Evolutionary conservation across 192 early-diverging fungal species (phyloP), one percentile per base, ranked within the genome.

Genomic region (Linnemannia exigua): DNA sequence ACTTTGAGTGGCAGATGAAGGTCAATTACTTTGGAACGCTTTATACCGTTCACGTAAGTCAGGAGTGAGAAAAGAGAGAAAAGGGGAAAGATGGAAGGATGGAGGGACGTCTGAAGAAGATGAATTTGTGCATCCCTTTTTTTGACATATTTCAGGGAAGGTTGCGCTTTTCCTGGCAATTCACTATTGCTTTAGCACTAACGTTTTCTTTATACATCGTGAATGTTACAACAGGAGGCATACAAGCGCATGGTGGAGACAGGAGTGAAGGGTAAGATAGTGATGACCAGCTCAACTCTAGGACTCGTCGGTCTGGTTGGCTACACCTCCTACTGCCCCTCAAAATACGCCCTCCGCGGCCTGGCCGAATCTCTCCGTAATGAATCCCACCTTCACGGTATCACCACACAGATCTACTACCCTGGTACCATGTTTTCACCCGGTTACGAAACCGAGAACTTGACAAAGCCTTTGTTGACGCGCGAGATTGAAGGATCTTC

Each of bases 301-400:
- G 94, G 94, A 22, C 81, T 96, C 28, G 78, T 95, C 36, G 93
- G 94, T 7, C 91, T 96, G 82, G 87, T 91, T 68, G 95, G 95
- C 20, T 96, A 92, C 67, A 72, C 88, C 51, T 89, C 89, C 17
- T 96, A 96, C 78, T 79, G 90, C 9, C 93, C 94, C 20, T 90
- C 93, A n/a, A 96, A 96, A 72, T 93, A 89, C 75, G 95, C 95
- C 36, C 74, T 96, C 11, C 93, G 93, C 52, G 94, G 95, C 46
- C 82, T 96, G 70, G 92, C 93, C 7, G 95, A 96, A 79, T 87
- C 90, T 0, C 81, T 96, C 28, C 90, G 94, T 3, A 89, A 91
- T 54, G 95, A 96, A 79, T 81, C 95, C 46, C 81, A 88, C 61
- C 85, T 90, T 44, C 93, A 96, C 77, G 87, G 74, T 6, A 95